Conservation (phyloP, 768 basidiomycete genomes). For the Tremella fuciformis region DNA sequence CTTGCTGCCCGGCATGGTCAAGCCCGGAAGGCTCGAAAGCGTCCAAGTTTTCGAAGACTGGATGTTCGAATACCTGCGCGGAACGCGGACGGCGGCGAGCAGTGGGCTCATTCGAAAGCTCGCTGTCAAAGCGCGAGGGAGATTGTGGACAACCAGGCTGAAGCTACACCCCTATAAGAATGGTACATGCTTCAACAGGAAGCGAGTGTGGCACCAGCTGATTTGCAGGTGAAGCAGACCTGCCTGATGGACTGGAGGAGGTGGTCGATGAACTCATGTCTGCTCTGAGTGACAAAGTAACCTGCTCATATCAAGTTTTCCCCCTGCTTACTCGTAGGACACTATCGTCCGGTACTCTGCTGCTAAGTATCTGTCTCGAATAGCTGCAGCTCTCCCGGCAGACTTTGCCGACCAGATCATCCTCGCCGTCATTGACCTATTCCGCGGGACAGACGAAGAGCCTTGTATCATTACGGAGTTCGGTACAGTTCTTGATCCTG, state of each 20-base stretch:
- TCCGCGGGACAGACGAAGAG: slow-evolving; percentile 55
- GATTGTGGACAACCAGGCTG: slow-evolving; percentile 48
- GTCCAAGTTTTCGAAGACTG: slow-evolving; percentile 59
- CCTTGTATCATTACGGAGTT: slow-evolving; percentile 32
- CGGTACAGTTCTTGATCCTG: slow-evolving; percentile 39
- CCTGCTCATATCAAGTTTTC: slow-evolving; percentile 10
- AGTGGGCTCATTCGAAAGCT: slow-evolving; percentile 45
- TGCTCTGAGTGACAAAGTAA: slow-evolving; percentile 75
- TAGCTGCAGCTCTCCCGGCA: slow-evolving; percentile 72
- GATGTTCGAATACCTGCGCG: slow-evolving; percentile 54
- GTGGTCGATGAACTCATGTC: slow-evolving; percentile 70
- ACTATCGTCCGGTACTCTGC: slow-evolving; percentile 92
- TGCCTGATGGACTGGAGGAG: slow-evolving; percentile 74
- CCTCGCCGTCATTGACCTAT: slow-evolving; percentile 71
- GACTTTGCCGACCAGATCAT: slow-evolving; percentile 78
- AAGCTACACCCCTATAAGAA: background rate
- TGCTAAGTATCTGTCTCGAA: slow-evolving; percentile 83
- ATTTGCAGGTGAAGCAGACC: slow-evolving; percentile 55
- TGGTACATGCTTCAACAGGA: background rate
- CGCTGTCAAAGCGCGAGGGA: slow-evolving; percentile 45
- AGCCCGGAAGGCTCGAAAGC: slow-evolving; percentile 59
- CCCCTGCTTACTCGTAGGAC: slow-evolving; percentile 59
- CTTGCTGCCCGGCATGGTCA: slow-evolving; percentile 52
- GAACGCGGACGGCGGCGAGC: slow-evolving; percentile 22
- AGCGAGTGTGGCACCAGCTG: slow-evolving; percentile 4